A percentile compares a stretch with the other conserved stretches of the same genome.
These are phyloP conservation scores for Podila epigama DNA, from an alignment of 192 early-diverging fungal genomes.

Conservation along the genomic window DNA sequence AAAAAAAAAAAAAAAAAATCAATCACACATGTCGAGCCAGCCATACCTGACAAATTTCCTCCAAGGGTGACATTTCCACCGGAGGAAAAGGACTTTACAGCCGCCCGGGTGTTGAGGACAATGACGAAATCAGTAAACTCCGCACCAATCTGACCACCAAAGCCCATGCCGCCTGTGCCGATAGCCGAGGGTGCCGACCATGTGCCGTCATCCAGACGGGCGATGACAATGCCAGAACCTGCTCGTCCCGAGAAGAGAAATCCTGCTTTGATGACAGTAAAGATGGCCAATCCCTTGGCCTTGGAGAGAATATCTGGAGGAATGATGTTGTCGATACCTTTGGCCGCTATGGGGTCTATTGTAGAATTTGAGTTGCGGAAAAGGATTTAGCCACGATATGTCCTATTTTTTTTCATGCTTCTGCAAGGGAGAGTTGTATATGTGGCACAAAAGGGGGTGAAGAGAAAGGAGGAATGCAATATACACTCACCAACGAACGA, in stretches of 20 bases:
- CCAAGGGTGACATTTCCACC: constrained; percentile 91
- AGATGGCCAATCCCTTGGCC: constrained; percentile 93
- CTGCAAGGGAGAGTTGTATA: neutral
- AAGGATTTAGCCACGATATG: constrained; percentile 4
- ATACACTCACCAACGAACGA: constrained; percentile 45
- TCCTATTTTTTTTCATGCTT: too few species aligned
- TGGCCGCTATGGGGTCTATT: constrained; percentile 43
- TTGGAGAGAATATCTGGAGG: constrained; percentile 69
- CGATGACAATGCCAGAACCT: constrained; percentile 90
- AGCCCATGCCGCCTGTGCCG: constrained; percentile 82
- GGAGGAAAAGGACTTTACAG: constrained; percentile 85
- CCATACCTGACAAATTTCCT: constrained; percentile 67
- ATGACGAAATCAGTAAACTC: constrained; percentile 93
- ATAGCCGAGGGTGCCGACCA: constrained; percentile 94
- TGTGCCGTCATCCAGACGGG: constrained; percentile 67
- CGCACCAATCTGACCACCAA: constrained; percentile 89
- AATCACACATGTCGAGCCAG: neutral
- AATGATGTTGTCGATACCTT: constrained; percentile 72
- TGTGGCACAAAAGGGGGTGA: neutral
- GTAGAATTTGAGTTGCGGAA: neutral
- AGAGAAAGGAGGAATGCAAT: neutral
- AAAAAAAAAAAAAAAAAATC: neutral
- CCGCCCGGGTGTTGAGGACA: constrained; percentile 83
- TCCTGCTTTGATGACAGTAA: constrained; percentile 94
- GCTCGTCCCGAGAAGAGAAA: constrained; percentile 90